phyloP scores from a whole-genome alignment of 495 filamentous ascomycete species.

The Lichina pygmaea region DNA sequence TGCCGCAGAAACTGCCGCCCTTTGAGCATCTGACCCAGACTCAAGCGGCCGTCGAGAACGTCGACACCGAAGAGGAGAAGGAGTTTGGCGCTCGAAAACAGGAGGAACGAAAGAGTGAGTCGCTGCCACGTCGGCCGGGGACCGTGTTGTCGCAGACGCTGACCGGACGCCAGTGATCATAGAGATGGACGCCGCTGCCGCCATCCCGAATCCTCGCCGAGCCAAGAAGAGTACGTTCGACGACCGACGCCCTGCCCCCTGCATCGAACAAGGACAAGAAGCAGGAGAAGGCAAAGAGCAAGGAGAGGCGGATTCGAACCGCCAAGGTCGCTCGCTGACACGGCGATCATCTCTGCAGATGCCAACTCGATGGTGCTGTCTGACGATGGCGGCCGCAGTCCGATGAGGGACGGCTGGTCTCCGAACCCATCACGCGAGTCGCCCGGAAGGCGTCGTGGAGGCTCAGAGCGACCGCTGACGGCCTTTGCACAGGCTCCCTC shows the following conservation, averaged over 20 bases:
- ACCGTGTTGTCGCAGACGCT: slow-evolving; percentile 16
- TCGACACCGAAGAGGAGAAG: slow-evolving; percentile 66
- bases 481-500: slow-evolving; percentile 15
- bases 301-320: too few relatives aligned
- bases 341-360: neutral
- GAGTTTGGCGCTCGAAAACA: slow-evolving; percentile 71
- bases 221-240: neutral
- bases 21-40: slow-evolving; percentile 54
- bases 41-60: slow-evolving; percentile 58
- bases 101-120: slow-evolving; percentile 48
- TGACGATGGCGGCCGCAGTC: slow-evolving; percentile 2
- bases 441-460: neutral
- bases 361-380: neutral
- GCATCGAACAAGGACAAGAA: too few relatives aligned
- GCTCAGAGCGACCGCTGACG: too few relatives aligned
- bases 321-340: too few relatives aligned
- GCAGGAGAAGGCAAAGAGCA: too few relatives aligned
- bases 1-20: slow-evolving; percentile 54
- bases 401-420: neutral
- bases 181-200: neutral
- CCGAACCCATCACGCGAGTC: neutral
- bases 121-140: slow-evolving; percentile 10
- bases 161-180: slow-evolving; percentile 15
- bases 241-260: too few relatives aligned
- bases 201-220: neutral